phyloP scores from a whole-genome alignment of 2,329 filamentous ascomycete species.

The Tympanopsis confertula region DNA sequence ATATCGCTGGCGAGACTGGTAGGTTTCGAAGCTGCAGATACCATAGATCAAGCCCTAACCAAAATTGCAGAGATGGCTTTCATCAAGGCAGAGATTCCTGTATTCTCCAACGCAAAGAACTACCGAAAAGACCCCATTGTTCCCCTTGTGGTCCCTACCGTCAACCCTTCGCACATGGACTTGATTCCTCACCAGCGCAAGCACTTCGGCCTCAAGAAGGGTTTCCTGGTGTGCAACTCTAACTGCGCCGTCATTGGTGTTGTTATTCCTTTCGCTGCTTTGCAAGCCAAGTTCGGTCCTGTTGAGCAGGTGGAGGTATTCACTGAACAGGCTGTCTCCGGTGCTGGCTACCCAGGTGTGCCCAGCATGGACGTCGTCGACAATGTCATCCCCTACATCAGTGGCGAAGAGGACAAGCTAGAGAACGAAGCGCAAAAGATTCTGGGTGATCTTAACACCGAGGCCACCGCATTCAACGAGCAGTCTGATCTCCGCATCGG shows the following conservation, averaged over 20 bases:
- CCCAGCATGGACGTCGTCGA: slow-evolving; percentile 8
- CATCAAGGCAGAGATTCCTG: slow-evolving; percentile 1
- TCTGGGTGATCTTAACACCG: slow-evolving; percentile 2
- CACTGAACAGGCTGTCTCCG: slow-evolving; percentile 7
- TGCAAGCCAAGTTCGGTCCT: slow-evolving; percentile 7
- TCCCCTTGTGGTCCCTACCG: slow-evolving; percentile 3
- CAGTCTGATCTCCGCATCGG: slow-evolving; percentile 3
- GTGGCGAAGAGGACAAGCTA: slow-evolving; percentile 7
- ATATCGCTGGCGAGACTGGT: slow-evolving; percentile 1
- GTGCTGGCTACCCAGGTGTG: slow-evolving; percentile 3
- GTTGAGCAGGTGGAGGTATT: slow-evolving; percentile 5
- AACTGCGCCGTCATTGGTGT: slow-evolving; percentile 4
- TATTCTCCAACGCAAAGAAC: slow-evolving; percentile 4
- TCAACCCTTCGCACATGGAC: slow-evolving; percentile 3
- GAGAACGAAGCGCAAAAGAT: slow-evolving; percentile 7
- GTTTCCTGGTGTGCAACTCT: slow-evolving; percentile 3
- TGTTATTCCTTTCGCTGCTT: slow-evolving; percentile 1
- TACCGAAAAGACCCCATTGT: slow-evolving; percentile 2
- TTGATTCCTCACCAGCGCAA: slow-evolving; percentile 3
- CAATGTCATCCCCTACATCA: slow-evolving; percentile 7
- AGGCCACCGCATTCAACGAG: slow-evolving; percentile 1
- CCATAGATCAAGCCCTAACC: neutral
- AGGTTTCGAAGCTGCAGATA: slow-evolving; percentile 2
- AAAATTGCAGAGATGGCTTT: slow-evolving; percentile 2
- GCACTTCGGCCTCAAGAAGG: slow-evolving; percentile 1